Evolutionary conservation across 2,329 filamentous ascomycete species (phyloP), one percentile per base, ranked within the genome.

Genomic region (Pseudocercospora pini-densiflorae): DNA sequence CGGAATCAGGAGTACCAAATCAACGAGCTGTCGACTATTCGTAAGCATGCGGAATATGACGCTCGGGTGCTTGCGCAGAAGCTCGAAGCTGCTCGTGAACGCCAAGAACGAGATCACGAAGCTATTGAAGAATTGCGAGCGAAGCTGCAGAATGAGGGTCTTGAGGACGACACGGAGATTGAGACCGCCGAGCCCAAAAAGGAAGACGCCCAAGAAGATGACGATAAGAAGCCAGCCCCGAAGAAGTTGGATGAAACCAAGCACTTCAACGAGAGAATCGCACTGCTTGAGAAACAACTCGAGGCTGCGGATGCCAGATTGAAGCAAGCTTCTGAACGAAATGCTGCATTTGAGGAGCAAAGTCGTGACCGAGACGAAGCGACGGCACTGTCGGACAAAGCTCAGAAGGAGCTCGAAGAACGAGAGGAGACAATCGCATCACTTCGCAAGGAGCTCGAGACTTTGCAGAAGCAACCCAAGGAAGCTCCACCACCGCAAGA

Each of bases 1-100:
- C 78, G 82, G 31, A 84, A 84, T 33, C 81, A 81, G 61, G 83
- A 85, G 67, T 82, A 83, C 65, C 82, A 83, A 57, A 83, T 85
- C 68, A 84, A 82, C 66, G 83, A 84, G 71, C 78, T 83, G 62
- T 83, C 83, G 59, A 81, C 81, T 16, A 81, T 80, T 54, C 77
- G 81, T 19, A 82, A 81, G 47, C 77, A 82, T 43, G 77, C 83
- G 10, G 82, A 84, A 66, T 80, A 84, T 64, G 83, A 85, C 47
- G 81, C 82, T 31, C 75, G 82, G 12, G 71, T 83, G 16, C 77
- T 83, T 1, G 77, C 79, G 66, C 81, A 84, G 65, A 81, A 83
- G 68, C 75, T 82, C 8, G 81, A 84, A 63, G 81, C 82, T 45
- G 81, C 81, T 40, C 77, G 79, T 23, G 82, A 84, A 63, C 73